Evolutionary conservation across 768 basidiomycete genomes (phyloP), one percentile per base, ranked within the genome.

Genomic region (Amanita thiersii): DNA sequence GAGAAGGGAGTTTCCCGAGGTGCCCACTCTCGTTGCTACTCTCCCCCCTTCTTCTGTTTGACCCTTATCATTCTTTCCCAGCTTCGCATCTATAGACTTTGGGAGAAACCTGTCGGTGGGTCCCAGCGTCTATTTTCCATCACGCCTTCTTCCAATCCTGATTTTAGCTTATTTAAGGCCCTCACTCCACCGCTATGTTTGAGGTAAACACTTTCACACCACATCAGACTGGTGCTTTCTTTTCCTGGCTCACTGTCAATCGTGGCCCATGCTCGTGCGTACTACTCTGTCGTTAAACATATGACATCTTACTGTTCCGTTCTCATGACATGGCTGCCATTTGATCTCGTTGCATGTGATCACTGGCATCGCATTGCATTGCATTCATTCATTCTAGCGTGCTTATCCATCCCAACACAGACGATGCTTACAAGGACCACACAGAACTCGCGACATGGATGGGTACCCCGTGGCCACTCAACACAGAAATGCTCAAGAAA

Each of bases 171-270:
- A 7, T 20, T 30, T 46, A 15, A 72, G 75, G 77, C 1, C 83
- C 80, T 0, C 83, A 85, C 49, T 77, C 82, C 0, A 74, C 72
- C 6, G 70, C 78, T 5, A 83, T 83, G 80, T 85, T 84, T 51
- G 73, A 85, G 54, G 70, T 83, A 45, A 75, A 85, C 52, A 75
- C 73, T 1, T 76, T 77, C 56, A 75, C 50, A 23, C 81, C 81
- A 7, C 78, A 77, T 49, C 75, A 84, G 52, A 82, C 78, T 0
- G 82, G 83, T 0, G 70, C 79, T 1, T 57, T 86, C 9, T 83
- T 85, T 52, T 66, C 75, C 3, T 86, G 75, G 73, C 68, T 84
- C 12, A 72, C 68, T 12, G 77, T 82, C 23, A 65, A 83, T 54
- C 72, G 81, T 5, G 82, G 83, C 8, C 77, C 81, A 5, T 77